Percentiles rank a stretch among this genome's conserved stretches.
These are phyloP conservation scores for Emergomyces africanus DNA, from an alignment of 2,329 filamentous ascomycete genomes.

Conservation along the genomic window DNA sequence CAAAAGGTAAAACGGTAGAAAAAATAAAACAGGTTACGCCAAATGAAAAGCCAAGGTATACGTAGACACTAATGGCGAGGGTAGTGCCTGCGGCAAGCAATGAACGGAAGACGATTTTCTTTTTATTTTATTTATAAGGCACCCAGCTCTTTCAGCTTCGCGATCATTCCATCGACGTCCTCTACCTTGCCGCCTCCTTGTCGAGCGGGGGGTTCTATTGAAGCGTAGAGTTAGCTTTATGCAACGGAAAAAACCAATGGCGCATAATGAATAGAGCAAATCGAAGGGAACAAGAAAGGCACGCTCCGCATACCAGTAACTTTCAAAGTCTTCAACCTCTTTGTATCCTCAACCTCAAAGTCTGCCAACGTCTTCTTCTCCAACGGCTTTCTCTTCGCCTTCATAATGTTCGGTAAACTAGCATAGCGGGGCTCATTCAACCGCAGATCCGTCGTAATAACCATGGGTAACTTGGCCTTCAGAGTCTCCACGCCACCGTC, in stretches of 20 bases:
- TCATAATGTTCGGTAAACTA: slow-evolving; percentile 97
- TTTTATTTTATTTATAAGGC: slow-evolving; percentile 49
- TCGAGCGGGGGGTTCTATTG: slow-evolving; percentile 65
- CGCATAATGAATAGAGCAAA: background rate
- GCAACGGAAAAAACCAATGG: background rate
- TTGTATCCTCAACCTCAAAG: slow-evolving; percentile 61
- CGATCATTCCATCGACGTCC: slow-evolving; percentile 87
- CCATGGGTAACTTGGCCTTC: slow-evolving; percentile 70
- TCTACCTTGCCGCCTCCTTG: slow-evolving; percentile 96
- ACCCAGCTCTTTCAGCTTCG: slow-evolving; percentile 90
- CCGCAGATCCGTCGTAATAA: slow-evolving; percentile 88
- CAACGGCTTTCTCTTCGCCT: slow-evolving; percentile 99
- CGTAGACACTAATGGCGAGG: background rate
- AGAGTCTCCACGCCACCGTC: slow-evolving; percentile 92
- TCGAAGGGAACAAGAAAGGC: background rate
- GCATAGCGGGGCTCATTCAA: slow-evolving; percentile 94
- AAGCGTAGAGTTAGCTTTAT: slow-evolving; percentile 4
- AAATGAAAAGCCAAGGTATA: background rate
- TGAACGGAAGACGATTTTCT: too few relatives aligned
- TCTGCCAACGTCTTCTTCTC: slow-evolving; percentile 83
- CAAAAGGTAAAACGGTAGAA: background rate
- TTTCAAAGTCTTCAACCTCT: slow-evolving; percentile 77
- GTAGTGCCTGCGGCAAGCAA: background rate
- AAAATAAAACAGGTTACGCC: background rate
- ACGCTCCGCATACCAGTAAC: slow-evolving; percentile 53